phyloP scores from a whole-genome alignment of 116 monocot genomes.

The Posidonia oceanica region DNA sequence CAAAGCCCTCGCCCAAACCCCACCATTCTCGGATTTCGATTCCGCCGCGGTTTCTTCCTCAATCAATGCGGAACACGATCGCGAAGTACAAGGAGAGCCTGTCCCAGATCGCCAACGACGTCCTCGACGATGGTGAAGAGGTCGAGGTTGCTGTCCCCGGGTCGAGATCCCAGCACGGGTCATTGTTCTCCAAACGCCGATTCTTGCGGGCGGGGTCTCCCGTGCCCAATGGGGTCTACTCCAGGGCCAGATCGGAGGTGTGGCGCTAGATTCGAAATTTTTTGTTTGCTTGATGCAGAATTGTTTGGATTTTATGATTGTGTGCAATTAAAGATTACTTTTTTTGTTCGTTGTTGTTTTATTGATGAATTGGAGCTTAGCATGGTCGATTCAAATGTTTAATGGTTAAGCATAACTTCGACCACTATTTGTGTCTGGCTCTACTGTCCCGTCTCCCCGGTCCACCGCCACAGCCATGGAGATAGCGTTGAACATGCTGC shows the following conservation, averaged over 20 bases:
- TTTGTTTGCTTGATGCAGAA: neutral
- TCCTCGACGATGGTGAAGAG: slow-evolving; percentile 43
- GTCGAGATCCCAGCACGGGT: slow-evolving; percentile 6
- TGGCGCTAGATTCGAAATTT: neutral
- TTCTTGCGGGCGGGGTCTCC: slow-evolving; percentile 22
- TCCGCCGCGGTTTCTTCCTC: slow-evolving; percentile 66
- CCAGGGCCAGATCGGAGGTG: slow-evolving; percentile 32
- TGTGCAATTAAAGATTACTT: neutral
- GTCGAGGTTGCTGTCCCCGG: slow-evolving; percentile 13
- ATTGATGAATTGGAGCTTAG: neutral
- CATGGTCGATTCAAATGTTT: no score
- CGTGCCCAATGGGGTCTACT: slow-evolving; percentile 27
- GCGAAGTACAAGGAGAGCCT: slow-evolving; percentile 80
- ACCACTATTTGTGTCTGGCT: slow-evolving; percentile 57
- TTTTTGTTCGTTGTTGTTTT: neutral
- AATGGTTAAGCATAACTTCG: slow-evolving; percentile 25
- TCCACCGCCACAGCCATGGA: slow-evolving; percentile 25
- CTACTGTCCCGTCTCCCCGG: slow-evolving; percentile 51
- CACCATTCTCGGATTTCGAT: slow-evolving; percentile 10
- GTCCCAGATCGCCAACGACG: slow-evolving; percentile 81
- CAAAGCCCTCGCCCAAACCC: no score
- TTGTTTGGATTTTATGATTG: neutral
- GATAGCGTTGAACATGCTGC: slow-evolving; percentile 30
- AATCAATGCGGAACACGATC: slow-evolving; percentile 61
- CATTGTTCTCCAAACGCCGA: slow-evolving; percentile 21